Conservation (phyloP, 2,329 filamentous ascomycete species). For the Trichoderma sp. region DNA sequence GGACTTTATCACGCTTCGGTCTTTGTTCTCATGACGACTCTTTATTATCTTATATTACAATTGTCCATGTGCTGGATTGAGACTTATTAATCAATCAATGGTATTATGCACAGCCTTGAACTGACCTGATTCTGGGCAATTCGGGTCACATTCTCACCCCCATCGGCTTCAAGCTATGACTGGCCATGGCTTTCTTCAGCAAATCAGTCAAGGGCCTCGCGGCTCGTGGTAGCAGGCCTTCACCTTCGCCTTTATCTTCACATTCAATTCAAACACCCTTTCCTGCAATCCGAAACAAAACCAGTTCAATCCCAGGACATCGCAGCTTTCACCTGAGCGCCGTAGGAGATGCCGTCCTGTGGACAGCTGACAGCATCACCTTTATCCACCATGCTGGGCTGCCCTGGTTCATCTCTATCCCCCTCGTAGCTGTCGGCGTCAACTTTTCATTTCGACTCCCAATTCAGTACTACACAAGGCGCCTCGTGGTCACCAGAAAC, state of each 20-base stretch:
- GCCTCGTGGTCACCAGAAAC: conserved; percentile 31
- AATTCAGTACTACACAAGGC: conserved; percentile 40
- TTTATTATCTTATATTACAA: not conserved
- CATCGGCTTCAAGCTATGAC: conserved; percentile 14
- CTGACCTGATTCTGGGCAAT: not conserved
- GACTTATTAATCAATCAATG: not conserved
- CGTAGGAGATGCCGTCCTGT: conserved; percentile 35
- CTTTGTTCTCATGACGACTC: conserved; percentile 7
- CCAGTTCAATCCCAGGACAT: not conserved
- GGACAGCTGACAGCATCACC: conserved; percentile 43
- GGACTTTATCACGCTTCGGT: conserved; percentile 8
- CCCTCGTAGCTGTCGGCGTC: conserved; percentile 48
- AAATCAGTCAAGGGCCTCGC: conserved; percentile 9
- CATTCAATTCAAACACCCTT: not conserved
- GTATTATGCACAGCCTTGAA: not conserved
- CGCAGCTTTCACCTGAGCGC: conserved; percentile 36
- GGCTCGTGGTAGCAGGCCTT: not conserved
- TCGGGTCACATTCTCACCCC: not conserved
- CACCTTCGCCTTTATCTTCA: not conserved
- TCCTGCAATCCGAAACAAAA: not conserved
- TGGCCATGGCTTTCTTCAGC: conserved; percentile 15
- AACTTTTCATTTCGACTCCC: conserved; percentile 48
- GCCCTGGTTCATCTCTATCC: conserved; percentile 55
- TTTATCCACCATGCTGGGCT: conserved; percentile 44
- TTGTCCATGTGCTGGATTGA: not conserved